A percentile compares a stretch with the other conserved stretches of the same genome.
phyloP scores from a whole-genome alignment of 2,329 filamentous ascomycete genomes.

The Chrysosporium keratinophilum region DNA sequence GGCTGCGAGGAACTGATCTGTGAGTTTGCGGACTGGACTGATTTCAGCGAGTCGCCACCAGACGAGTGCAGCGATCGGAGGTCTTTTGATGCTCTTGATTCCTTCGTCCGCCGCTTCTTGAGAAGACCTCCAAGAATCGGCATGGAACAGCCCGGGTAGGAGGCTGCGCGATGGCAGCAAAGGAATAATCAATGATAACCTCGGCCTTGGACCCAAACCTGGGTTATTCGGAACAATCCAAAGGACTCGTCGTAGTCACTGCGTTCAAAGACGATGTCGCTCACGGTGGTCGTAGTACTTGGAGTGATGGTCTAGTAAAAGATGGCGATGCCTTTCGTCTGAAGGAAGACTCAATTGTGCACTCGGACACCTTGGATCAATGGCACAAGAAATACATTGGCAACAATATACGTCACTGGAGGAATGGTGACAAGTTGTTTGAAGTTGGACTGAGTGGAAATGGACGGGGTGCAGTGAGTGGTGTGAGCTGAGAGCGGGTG shows the following conservation, averaged over 20 bases:
- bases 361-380: neutral
- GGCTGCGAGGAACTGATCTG: conserved; percentile 5
- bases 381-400: neutral
- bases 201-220: neutral
- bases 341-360: neutral
- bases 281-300: neutral
- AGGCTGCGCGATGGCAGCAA: conserved; percentile 6
- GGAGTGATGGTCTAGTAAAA: neutral
- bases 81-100: conserved; percentile 51
- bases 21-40: conserved; percentile 21
- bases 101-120: conserved; percentile 98
- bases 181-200: neutral
- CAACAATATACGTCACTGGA: conserved; percentile 4
- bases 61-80: conserved; percentile 57
- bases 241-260: neutral
- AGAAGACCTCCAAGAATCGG: conserved; percentile 81
- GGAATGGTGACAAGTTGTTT: neutral
- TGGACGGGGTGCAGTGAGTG: conserved; percentile 1
- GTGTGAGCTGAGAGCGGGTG: neutral
- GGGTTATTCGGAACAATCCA: neutral
- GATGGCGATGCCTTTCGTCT: neutral
- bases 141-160: conserved; percentile 46
- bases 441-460: conserved; percentile 7
- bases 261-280: neutral
- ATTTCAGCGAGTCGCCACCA: conserved; percentile 56